Evolutionary conservation across 441 rosid genomes (phyloP), one percentile per base, ranked within the genome.

Genomic region (Eutrema salsugineum): DNA sequence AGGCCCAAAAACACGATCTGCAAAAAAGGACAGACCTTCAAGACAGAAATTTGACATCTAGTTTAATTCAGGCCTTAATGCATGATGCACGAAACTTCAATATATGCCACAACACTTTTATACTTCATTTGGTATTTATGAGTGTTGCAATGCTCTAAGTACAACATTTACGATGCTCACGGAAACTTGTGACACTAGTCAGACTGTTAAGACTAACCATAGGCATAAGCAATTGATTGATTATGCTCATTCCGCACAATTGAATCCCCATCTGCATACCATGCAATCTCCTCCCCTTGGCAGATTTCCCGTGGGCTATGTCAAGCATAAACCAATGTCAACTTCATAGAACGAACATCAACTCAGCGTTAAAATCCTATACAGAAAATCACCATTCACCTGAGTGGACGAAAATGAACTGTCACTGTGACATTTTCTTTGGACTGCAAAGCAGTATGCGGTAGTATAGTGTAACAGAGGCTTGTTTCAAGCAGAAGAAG

Each of bases 211-310:
- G 59, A 84, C 77, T 84, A 79, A 95, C 98, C 99, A 73, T 93
- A 96, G 28, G 99, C 97, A 77, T 91, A 96, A 2, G 99, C 99
- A 30, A 84, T 84, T 0, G 93, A 83, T 4, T 90, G 88, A 77
- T 87, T 88, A 58, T 86, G 88, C 80, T 96, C 98, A 62, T 83
- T 93, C 71, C 97, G 84, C 56, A 91, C 84, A 75, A 96, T 82
- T 22, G 98, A 90, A 83, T 96, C 96, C 62, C 98, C 97, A 63
- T 93, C 98, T 0, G 99, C 98, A 66, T 96, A 93, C 98, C 99
- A 96, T 10, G 99, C 95, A 85, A 95, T 85, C 88, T 93, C 99
- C 81, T 93, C 99, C 8, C 98, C 98, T 65, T 74, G 93, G 19
- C 94, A 89, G 77, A 93, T 91, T 82, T 95, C 99, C 82, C 94